Evolutionary conservation across 1,139 yeast genomes (phyloP), one percentile per base, ranked within the genome.

Genomic region (Candida sanyaensis): DNA sequence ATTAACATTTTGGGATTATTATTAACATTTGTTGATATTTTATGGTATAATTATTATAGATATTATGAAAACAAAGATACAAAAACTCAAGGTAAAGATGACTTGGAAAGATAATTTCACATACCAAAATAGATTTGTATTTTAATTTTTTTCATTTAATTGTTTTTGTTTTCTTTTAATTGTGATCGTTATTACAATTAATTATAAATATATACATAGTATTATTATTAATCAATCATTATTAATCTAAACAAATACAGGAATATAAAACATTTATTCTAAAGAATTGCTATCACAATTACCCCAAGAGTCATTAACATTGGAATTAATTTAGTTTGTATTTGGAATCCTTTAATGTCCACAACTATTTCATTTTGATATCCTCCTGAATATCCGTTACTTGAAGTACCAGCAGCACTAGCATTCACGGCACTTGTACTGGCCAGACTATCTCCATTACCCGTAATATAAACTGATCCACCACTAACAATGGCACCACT

Each of bases 1-100:
- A 66, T 89, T 49, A 93, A 93, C 64, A 69, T 82, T 50, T 50
- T 87, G n/a, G 99, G 99, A 1, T 75, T 93, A 58, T 53, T 77
- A 0, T 69, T 91, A n/a, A 90, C 97, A 0, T 71, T 92, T 46
- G 59, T 76, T 12, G 96, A 93, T 57, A 90, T 93, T 34, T 68
- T 80, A 24, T 88, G 93, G 82, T 93, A 93, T 66, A 92, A 92
- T 62, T 76, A 77, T 56, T 84, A 81, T 62, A 71, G 93, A 53
- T 69, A 62, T 53, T 55, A 53, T 21, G 72, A 73, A 48, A 59
- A 64, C 37, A 57, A 45, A 27, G 38, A 41, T 2, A 27, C 4
- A 3, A 34, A 34, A 21, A 11, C 3, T 21, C 28, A 11, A 27
- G 13, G 10, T 2, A 27, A 33, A 34, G 37, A 34, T 13, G 44